Conservation (phyloP, 2,329 filamentous ascomycete genomes). For the Clarireedia monteithiana region DNA sequence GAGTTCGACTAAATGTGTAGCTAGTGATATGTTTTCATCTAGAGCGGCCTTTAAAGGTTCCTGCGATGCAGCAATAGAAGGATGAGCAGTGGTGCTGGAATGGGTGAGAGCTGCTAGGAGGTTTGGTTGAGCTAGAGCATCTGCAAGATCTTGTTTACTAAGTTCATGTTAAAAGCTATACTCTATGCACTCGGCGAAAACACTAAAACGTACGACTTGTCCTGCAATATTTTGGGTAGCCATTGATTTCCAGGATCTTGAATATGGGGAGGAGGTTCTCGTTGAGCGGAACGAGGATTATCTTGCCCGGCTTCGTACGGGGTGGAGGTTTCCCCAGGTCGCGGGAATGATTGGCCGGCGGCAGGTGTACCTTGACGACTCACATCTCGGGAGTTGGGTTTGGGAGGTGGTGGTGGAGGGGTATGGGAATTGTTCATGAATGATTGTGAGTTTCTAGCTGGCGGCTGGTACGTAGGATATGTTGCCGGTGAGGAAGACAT, state of each 20-base stretch:
- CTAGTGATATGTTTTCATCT: conserved; percentile 63
- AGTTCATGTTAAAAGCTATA: neutral
- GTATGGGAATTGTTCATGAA: conserved; percentile 39
- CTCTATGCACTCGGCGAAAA: neutral
- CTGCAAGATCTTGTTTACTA: conserved; percentile 72
- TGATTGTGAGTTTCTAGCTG: conserved; percentile 21
- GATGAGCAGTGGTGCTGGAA: conserved; percentile 59
- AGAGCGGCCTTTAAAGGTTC: conserved; percentile 57
- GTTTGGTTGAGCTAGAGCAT: conserved; percentile 54
- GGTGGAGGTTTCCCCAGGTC: conserved; percentile 18
- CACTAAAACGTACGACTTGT: conserved; percentile 64
- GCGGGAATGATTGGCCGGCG: conserved; percentile 27
- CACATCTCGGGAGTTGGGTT: conserved; percentile 60
- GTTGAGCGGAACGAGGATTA: conserved; percentile 9
- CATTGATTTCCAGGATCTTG: conserved; percentile 63
- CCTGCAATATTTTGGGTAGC: conserved; percentile 68
- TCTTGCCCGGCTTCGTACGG: conserved; percentile 13
- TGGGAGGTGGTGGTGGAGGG: conserved; percentile 65
- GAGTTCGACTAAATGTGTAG: conserved; percentile 51
- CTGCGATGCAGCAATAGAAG: conserved; percentile 60
- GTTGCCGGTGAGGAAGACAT: neutral
- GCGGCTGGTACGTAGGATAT: conserved; percentile 7
- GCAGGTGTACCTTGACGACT: conserved; percentile 60
- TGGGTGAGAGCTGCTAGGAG: conserved; percentile 71
- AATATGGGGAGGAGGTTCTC: conserved; percentile 28